phyloP scores from a whole-genome alignment of 352 stramenopile genomes.

The Phytophthora brassicae region DNA sequence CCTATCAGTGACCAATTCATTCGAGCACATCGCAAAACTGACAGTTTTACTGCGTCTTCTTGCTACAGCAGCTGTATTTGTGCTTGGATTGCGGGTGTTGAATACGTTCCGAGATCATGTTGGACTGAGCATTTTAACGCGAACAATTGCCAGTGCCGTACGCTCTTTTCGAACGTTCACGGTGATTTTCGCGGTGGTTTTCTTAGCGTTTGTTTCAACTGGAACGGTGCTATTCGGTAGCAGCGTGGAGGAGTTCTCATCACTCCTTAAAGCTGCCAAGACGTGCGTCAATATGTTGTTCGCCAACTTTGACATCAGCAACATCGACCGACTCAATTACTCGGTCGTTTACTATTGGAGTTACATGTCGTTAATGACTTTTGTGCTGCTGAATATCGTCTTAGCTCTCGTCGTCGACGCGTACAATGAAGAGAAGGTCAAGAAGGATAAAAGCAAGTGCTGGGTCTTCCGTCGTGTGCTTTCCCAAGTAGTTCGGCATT shows the following conservation, averaged over 20 bases:
- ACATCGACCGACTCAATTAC: conserved; percentile 36
- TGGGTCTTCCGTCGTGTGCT: conserved; percentile 24
- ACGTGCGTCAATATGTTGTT: conserved; percentile 74
- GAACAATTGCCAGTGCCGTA: conserved; percentile 50
- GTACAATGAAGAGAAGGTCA: conserved; percentile 45
- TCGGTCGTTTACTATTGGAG: conserved; percentile 66
- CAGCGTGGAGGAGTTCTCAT: conserved; percentile 53
- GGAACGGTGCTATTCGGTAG: conserved; percentile 59
- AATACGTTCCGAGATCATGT: conserved; percentile 54
- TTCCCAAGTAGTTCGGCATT: conserved; percentile 17
- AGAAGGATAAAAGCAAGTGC: conserved; percentile 32
- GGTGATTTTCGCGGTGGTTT: conserved; percentile 54
- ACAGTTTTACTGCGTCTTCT: conserved; percentile 38
- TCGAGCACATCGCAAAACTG: conserved; percentile 35
- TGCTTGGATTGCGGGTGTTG: conserved; percentile 40
- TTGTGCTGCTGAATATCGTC: conserved; percentile 75
- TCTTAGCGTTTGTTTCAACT: conserved; percentile 48
- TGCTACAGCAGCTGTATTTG: conserved; percentile 36
- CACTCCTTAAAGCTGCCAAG: conserved; percentile 40
- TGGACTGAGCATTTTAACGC: conserved; percentile 56
- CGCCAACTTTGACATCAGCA: conserved; percentile 56
- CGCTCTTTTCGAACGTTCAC: conserved; percentile 53
- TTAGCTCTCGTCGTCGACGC: conserved; percentile 67
- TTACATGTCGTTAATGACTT: conserved; percentile 65
- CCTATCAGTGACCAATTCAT: conserved; percentile 15